Evolutionary conservation across 805 yeast species (phyloP).

Genomic region (Saccharomyces mikatae): DNA sequence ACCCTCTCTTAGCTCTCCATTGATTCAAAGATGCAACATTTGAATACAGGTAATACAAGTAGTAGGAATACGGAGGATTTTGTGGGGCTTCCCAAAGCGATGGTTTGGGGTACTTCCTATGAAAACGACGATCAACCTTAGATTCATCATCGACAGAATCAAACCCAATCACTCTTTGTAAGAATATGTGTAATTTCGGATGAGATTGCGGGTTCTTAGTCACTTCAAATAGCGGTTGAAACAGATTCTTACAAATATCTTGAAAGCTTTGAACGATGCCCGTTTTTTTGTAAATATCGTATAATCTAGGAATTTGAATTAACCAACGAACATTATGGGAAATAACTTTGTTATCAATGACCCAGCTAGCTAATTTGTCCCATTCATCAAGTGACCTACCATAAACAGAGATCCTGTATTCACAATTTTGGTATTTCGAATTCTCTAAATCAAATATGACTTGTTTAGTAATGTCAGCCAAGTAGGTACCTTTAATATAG

Average conservation of each 20-base stretch:
- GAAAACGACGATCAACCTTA: slow-evolving; percentile 76
- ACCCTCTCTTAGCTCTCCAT: slow-evolving; percentile 67
- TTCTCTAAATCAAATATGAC: slow-evolving; percentile 91
- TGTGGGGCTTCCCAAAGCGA: slow-evolving; percentile 64
- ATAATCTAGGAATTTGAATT: slow-evolving; percentile 88
- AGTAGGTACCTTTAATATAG: slow-evolving; percentile 75
- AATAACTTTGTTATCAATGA: slow-evolving; percentile 81
- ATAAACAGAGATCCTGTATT: slow-evolving; percentile 88
- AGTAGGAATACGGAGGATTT: slow-evolving; percentile 98
- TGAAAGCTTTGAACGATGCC: slow-evolving; percentile 64
- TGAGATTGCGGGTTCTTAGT: slow-evolving; percentile 74
- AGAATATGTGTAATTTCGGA: slow-evolving; percentile 83
- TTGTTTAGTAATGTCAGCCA: slow-evolving; percentile 90
- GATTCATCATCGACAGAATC: slow-evolving; percentile 98
- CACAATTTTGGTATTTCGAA: slow-evolving; percentile 95
- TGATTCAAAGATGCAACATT: slow-evolving; percentile 80
- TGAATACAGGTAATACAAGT: slow-evolving; percentile 80
- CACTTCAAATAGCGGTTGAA: slow-evolving; percentile 85
- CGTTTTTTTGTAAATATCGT: slow-evolving; percentile 76
- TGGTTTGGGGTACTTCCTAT: slow-evolving; percentile 80
- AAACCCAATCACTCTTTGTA: slow-evolving; percentile 93
- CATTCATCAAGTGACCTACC: slow-evolving; percentile 88
- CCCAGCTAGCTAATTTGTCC: slow-evolving; percentile 94
- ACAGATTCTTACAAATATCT: slow-evolving; percentile 69
- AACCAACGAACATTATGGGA: slow-evolving; percentile 96